Percentiles rank a stretch among this genome's conserved stretches.
phyloP scores from a whole-genome alignment of 768 basidiomycete species.

The Mycena albidolilacea region DNA sequence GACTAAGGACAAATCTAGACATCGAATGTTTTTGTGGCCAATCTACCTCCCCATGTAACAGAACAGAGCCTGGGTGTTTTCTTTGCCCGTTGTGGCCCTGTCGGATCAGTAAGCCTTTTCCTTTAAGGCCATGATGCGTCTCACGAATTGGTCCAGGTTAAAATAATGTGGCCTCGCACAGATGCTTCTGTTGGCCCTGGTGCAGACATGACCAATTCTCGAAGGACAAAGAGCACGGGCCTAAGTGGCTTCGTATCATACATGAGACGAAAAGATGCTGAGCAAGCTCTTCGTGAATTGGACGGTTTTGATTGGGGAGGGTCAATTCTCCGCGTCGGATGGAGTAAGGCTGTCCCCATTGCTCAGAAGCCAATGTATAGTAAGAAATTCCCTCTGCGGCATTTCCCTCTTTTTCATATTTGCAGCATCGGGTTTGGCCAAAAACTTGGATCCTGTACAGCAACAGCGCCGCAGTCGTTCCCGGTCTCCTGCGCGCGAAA shows the following conservation, averaged over 20 bases:
- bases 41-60: constrained; percentile 89
- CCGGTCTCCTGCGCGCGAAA: constrained; percentile 47
- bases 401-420: neutral
- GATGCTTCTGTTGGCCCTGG: constrained; percentile 79
- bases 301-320: constrained; percentile 98
- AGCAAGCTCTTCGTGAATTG: constrained; percentile 87
- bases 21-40: constrained; percentile 96
- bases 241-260: constrained; percentile 97
- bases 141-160: constrained; percentile 70
- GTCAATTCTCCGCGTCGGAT: constrained; percentile 87
- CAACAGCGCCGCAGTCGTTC: constrained; percentile 57
- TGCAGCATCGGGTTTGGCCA: constrained; percentile 34
- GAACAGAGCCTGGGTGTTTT: constrained; percentile 90
- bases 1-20: constrained; percentile 66
- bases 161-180: constrained; percentile 99
- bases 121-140: neutral
- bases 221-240: constrained; percentile 80
- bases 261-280: constrained; percentile 95
- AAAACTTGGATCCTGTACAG: constrained; percentile 45
- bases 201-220: constrained; percentile 80
- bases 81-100: constrained; percentile 93
- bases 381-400: constrained; percentile 47
- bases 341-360: constrained; percentile 97
- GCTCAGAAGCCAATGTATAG: constrained; percentile 87
- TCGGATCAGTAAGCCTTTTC: constrained; percentile 81